Evolutionary conservation across 495 filamentous ascomycete genomes (phyloP), one percentile per base, ranked within the genome.

Genomic region (Geopyxis carbonaria): DNA sequence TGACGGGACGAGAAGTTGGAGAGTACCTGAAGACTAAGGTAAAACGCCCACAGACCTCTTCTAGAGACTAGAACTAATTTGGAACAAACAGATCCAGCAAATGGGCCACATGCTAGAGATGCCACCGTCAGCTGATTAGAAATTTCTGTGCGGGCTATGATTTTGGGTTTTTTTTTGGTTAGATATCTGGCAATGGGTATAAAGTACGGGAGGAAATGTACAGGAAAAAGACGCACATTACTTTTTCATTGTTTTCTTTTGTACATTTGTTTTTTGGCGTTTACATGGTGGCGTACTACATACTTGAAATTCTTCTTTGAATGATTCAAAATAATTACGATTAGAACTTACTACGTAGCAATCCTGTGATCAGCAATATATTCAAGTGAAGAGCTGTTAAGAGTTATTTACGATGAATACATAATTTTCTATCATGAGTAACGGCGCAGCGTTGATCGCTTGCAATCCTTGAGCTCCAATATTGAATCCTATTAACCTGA

Each of bases 11-110:
- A 38, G 89, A 95, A 59, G 76, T 95, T 28, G 84, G 92, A 41
- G 82, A 80, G 27, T 97, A 97, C 66, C 60, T 97, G 49, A 76
- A 70, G 54, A 93, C 89, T 15, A 97, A 97, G 78, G 84, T 91
- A 57, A n/a, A n/a, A n/a, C n/a, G n/a, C n/a, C n/a, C n/a, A n/a
- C n/a, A n/a, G n/a, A n/a, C n/a, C n/a, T n/a, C n/a, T n/a, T n/a
- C n/a, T n/a, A n/a, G n/a, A n/a, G n/a, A n/a, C n/a, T n/a, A n/a
- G n/a, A n/a, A n/a, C n/a, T n/a, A n/a, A n/a, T n/a, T n/a, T n/a
- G n/a, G n/a, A n/a, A n/a, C n/a, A n/a, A n/a, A n/a, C n/a, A n/a
- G n/a, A n/a, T n/a, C n/a, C n/a, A n/a, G n/a, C n/a, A n/a, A n/a
- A n/a, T n/a, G n/a, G n/a, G n/a, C n/a, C n/a, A n/a, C n/a, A n/a